Percentiles rank a stretch among this genome's conserved stretches.
Evolutionary conservation across 2,329 filamentous ascomycete species (phyloP).

Genomic region (Penicillium brasilianum): DNA sequence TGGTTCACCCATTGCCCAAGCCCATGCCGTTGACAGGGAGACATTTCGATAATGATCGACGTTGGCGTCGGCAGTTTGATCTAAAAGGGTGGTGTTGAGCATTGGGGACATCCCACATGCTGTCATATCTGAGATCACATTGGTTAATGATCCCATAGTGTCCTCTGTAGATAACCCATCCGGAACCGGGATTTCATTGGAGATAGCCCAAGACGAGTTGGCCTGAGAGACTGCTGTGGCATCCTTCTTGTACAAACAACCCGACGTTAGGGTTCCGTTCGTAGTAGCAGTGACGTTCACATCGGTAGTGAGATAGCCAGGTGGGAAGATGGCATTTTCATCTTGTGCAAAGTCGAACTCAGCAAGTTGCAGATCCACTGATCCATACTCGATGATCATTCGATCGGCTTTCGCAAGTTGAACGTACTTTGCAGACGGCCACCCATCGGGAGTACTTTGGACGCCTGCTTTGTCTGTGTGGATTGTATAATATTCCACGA

Average conservation of each 20-base stretch:
- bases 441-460: constrained; percentile 63
- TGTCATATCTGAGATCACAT: constrained; percentile 49
- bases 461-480: constrained; percentile 41
- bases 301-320: constrained; percentile 49
- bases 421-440: constrained; percentile 66
- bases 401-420: constrained; percentile 60
- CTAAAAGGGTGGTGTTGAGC: constrained; percentile 61
- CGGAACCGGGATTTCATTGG: constrained; percentile 37
- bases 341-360: constrained; percentile 62
- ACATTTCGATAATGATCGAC: constrained; percentile 56
- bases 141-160: constrained; percentile 39
- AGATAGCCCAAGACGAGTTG: constrained; percentile 61
- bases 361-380: constrained; percentile 61
- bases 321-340: constrained; percentile 57
- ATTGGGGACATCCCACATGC: constrained; percentile 66
- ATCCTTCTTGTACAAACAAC: constrained; percentile 59
- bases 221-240: constrained; percentile 47
- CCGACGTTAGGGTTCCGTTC: constrained; percentile 52
- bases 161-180: constrained; percentile 31
- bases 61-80: constrained; percentile 56
- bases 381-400: constrained; percentile 61
- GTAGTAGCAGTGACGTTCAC: constrained; percentile 41
- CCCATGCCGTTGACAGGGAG: constrained; percentile 61
- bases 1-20: constrained; percentile 64
- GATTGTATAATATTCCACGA: constrained; percentile 58